These are phyloP conservation scores for Fraxinus xanthoxyloides DNA, from an alignment of 305 asterid species.

Conservation along the genomic window DNA sequence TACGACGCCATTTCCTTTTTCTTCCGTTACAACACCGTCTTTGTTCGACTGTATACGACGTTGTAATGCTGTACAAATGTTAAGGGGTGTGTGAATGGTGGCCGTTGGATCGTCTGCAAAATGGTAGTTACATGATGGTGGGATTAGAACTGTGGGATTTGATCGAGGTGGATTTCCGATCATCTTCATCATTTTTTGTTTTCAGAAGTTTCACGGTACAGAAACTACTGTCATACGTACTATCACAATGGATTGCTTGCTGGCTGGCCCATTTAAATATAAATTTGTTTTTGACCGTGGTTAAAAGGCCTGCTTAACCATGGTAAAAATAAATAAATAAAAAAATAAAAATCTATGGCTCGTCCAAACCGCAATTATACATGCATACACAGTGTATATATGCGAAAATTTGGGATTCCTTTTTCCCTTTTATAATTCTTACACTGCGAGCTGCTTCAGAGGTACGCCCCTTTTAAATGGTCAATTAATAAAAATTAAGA, in stretches of 20 bases:
- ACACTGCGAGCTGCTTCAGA: no score
- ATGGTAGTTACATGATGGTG: slow-evolving; percentile 27
- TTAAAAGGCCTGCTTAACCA: slow-evolving; percentile 21
- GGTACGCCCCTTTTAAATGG: no score
- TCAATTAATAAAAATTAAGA: no score
- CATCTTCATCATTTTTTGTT: slow-evolving; percentile 23
- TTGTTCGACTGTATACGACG: slow-evolving; percentile 40
- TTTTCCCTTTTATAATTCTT: no score
- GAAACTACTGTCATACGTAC: neutral
- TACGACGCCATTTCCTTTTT: neutral
- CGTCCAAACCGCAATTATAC: no score
- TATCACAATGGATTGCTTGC: neutral
- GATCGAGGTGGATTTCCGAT: slow-evolving; percentile 25
- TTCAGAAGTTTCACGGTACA: neutral
- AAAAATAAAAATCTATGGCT: neutral
- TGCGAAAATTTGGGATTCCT: no score
- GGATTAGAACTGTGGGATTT: slow-evolving; percentile 39
- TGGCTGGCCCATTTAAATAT: slow-evolving; percentile 9
- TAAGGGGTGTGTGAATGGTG: slow-evolving; percentile 18
- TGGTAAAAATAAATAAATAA: slow-evolving; percentile 9
- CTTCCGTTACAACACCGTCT: slow-evolving; percentile 7
- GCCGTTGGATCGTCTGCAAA: slow-evolving; percentile 22
- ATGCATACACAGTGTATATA: no score
- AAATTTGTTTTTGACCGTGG: slow-evolving; percentile 31
- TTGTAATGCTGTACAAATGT: slow-evolving; percentile 31